These are phyloP conservation scores for Tardiomyces digboiensis DNA, from an alignment of 1,139 yeast genomes.

Conservation along the genomic window DNA sequence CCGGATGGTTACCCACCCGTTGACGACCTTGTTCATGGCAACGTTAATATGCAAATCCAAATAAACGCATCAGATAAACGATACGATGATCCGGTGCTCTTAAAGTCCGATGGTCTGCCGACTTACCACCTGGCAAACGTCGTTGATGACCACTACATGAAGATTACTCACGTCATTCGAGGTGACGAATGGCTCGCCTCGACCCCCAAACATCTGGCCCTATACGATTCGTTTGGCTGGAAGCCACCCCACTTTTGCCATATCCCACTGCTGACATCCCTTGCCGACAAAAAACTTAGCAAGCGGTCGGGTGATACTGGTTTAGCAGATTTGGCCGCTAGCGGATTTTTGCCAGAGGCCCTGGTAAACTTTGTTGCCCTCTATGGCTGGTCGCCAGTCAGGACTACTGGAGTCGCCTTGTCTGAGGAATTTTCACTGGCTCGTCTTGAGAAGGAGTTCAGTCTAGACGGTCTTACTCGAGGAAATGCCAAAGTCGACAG, in stretches of 20 bases:
- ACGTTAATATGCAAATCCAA: conserved; percentile 70
- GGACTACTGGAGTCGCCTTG: conserved; percentile 38
- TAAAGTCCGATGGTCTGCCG: conserved; percentile 90
- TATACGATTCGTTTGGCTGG: conserved; percentile 88
- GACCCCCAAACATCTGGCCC: conserved; percentile 87
- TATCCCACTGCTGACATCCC: conserved; percentile 75
- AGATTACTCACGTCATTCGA: conserved; percentile 85
- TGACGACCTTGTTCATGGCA: conserved; percentile 69
- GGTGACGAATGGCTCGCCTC: conserved; percentile 99
- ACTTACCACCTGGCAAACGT: conserved; percentile 97
- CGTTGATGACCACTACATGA: conserved; percentile 89
- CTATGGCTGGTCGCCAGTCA: conserved; percentile 89
- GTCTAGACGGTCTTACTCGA: conserved; percentile 65
- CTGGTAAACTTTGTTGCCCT: conserved; percentile 78
- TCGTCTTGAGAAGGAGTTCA: conserved; percentile 41
- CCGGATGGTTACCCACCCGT: conserved; percentile 64
- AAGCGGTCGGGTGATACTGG: conserved; percentile 82
- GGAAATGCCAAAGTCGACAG: conserved; percentile 92
- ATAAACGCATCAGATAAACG: conserved; percentile 57
- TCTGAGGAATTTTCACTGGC: conserved; percentile 53
- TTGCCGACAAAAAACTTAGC: conserved; percentile 69
- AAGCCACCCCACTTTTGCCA: conserved; percentile 73
- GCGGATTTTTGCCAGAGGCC: conserved; percentile 78
- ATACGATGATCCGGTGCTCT: conserved; percentile 79
- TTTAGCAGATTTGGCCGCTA: conserved; percentile 15